Base-by-base conservation (phyloP, 2,329 filamentous ascomycete genomes). In the Cylindrodendrum hubeiense region DNA sequence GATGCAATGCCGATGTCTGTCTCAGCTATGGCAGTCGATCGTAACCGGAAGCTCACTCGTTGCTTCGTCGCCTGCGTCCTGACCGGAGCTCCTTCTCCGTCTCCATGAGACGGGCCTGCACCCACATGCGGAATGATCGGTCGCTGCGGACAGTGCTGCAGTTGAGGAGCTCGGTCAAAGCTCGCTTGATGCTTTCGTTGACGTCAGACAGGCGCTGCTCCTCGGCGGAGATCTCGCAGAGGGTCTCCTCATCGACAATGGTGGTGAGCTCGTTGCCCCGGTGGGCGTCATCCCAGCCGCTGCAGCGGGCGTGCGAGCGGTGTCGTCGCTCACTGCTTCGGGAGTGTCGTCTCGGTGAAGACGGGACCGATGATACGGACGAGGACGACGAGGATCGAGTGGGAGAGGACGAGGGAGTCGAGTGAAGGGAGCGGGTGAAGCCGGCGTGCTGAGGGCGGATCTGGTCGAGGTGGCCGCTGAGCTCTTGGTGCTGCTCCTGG, bases 121-220 rank as follows among this genome's bases (percentile, higher is more conserved):
- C 85, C 84, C 86, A 89, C 65, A 83, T 86, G 51, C 87, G 85
- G 73, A 87, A 85, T 1, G 81, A 79, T 28, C 79, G 77, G 65
- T 89, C 85, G 49, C 75, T 77, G 44, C 86, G 85, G 17, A 88
- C 85, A 39, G 83, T 79, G 24, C 86, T 84, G 77, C 86, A 89
- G 78, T 89, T 90, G 71, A 90, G 83, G 15, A 90, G 82, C 75
- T 89, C 87, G 6, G 87, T 90, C 70, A 90, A 74, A 2, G 86
- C 85, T 33, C 86, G 83, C 79, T 90, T 90, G 79, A 90, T 87
- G 70, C 85, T 83, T 77, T 89, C 87, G 76, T 88, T 88, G 76
- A 89, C 84, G 66, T 85, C 81, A 54, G 81, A 86, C 12, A 89
- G 81, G 65, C 83, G 85, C 68, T 84, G 82, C 74, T 88, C 85